A percentile compares a stretch with the other conserved stretches of the same genome.
These are phyloP conservation scores for Teunomyces barrocoloradensis DNA, from an alignment of 805 yeast species.

Conservation along the genomic window DNA sequence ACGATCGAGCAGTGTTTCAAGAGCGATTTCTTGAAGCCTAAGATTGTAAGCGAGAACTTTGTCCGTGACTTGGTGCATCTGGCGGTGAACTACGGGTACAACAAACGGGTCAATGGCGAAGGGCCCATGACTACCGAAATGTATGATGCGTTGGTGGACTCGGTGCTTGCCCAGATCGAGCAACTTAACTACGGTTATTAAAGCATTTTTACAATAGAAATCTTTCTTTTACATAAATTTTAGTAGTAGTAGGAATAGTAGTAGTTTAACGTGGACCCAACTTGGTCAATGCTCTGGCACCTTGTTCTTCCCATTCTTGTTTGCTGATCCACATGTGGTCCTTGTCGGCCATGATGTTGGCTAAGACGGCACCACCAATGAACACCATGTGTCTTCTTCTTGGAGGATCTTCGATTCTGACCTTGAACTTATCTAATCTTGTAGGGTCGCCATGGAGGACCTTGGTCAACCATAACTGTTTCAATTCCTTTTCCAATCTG, in stretches of 20 bases:
- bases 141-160: conserved; percentile 43
- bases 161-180: conserved; percentile 54
- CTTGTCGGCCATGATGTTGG: conserved; percentile 96
- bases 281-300: conserved; percentile 78
- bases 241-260: neutral
- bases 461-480: conserved; percentile 90
- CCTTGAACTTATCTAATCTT: conserved; percentile 87
- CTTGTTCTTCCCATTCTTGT: conserved; percentile 98
- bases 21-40: conserved; percentile 71
- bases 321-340: conserved; percentile 97
- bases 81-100: conserved; percentile 71
- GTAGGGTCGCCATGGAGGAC: conserved; percentile 85
- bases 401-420: conserved; percentile 97
- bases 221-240: neutral
- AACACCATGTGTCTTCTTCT: conserved; percentile 98
- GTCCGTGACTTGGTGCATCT: conserved; percentile 69
- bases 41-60: conserved; percentile 64
- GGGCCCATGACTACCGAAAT: conserved; percentile 38
- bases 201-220: conserved; percentile 1
- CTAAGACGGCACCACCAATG: conserved; percentile 97
- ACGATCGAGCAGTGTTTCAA: conserved; percentile 60
- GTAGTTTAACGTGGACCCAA: conserved; percentile 78
- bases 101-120: conserved; percentile 35
- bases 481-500: conserved; percentile 90
- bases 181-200: conserved; percentile 32